Conservation (phyloP, 805 yeast species). For the Kockiozyma suomiensis region DNA sequence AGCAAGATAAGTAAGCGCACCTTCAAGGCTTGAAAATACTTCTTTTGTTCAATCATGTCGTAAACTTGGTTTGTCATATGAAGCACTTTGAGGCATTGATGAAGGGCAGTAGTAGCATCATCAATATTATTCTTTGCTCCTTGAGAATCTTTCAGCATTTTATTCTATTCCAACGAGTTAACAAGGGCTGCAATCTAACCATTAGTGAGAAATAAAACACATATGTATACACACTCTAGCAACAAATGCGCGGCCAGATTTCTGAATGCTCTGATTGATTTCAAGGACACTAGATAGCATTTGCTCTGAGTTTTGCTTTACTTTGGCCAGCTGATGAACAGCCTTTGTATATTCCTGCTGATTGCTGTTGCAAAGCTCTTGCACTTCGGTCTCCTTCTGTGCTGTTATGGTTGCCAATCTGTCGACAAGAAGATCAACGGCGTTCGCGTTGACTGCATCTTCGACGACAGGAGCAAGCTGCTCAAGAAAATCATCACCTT, state of each 20-base stretch:
- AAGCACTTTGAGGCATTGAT: constrained; percentile 74
- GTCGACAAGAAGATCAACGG: constrained; percentile 58
- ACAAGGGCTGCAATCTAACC: not conserved
- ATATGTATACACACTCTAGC: constrained; percentile 41
- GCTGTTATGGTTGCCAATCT: constrained; percentile 59
- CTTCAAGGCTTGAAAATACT: constrained; percentile 84
- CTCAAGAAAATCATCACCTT: constrained; percentile 67
- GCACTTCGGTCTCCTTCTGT: constrained; percentile 64
- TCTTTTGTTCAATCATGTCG: constrained; percentile 70
- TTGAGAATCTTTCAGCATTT: constrained; percentile 59
- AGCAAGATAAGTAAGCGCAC: not conserved
- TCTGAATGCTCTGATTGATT: constrained; percentile 60
- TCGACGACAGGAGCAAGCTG: constrained; percentile 76
- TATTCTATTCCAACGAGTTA: constrained; percentile 48
- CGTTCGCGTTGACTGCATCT: constrained; percentile 58
- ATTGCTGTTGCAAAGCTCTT: constrained; percentile 60
- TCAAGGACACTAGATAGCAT: constrained; percentile 58
- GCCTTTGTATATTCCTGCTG: constrained; percentile 54
- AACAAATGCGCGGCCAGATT: constrained; percentile 67
- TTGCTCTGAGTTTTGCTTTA: constrained; percentile 58
- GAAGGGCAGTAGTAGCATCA: constrained; percentile 69
- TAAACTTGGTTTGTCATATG: constrained; percentile 86
- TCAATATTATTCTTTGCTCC: constrained; percentile 67
- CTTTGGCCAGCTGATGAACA: constrained; percentile 62
- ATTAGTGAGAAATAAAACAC: constrained; percentile 10